A percentile compares a stretch with the other conserved stretches of the same genome.
Conservation (phyloP, 2,329 filamentous ascomycete genomes). For the Stenocarpella maydis region DNA sequence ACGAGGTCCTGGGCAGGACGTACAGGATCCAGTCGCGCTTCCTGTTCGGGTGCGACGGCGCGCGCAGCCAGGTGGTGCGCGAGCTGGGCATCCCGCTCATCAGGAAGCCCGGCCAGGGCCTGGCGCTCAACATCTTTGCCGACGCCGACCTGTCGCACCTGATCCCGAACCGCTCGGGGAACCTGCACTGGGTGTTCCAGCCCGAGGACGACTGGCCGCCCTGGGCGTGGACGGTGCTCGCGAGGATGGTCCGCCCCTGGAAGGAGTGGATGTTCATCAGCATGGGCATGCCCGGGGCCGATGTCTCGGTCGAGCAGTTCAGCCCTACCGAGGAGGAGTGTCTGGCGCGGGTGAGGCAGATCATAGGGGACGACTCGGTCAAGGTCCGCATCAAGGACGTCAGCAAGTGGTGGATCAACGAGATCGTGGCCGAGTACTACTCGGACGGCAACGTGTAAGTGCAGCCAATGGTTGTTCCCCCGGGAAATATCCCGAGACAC, state of each 20-base stretch:
- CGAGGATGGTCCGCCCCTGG: constrained; percentile 71
- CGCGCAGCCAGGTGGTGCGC: constrained; percentile 48
- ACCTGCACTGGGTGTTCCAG: constrained; percentile 68
- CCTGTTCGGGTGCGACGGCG: constrained; percentile 64
- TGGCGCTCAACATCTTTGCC: constrained; percentile 52
- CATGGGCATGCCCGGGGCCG: constrained; percentile 51
- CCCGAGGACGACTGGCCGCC: constrained; percentile 59
- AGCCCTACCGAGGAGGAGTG: constrained; percentile 58
- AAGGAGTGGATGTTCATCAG: constrained; percentile 68
- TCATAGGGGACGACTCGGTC: constrained; percentile 64
- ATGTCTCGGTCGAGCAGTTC: constrained; percentile 45
- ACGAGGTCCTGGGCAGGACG: not conserved
- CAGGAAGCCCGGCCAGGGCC: constrained; percentile 45
- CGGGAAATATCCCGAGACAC: too few relatives aligned
- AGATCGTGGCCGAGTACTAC: constrained; percentile 66
- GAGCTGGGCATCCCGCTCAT: constrained; percentile 48
- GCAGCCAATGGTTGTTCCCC: too few relatives aligned
- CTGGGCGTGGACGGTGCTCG: constrained; percentile 59
- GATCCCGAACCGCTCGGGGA: constrained; percentile 60
- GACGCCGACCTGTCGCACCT: constrained; percentile 57
- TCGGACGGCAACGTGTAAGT: constrained; percentile 56
- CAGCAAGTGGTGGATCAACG: constrained; percentile 68
- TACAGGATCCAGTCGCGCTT: constrained; percentile 57
- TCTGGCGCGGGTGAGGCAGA: constrained; percentile 52
- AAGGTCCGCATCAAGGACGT: constrained; percentile 60